Evolutionary conservation across 2,329 filamentous ascomycete genomes (phyloP).

Genomic region (Endothia cerciana): DNA sequence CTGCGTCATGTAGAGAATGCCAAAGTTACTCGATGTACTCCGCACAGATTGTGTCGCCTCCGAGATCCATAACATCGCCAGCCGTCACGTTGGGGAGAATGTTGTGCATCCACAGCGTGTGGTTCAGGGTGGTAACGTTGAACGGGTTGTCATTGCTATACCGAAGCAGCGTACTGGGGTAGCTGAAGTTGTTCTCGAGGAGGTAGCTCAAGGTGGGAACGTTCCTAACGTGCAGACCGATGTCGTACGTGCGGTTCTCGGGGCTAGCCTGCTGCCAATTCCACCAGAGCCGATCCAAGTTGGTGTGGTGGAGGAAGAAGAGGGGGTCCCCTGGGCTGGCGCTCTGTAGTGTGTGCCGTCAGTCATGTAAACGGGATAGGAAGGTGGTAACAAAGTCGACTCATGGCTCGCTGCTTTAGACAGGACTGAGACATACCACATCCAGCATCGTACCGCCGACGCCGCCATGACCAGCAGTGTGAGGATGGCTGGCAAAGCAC

Average conservation of each 20-base stretch:
- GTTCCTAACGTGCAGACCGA: slow-evolving; percentile 29
- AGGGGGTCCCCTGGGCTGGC: slow-evolving; percentile 40
- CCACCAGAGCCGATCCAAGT: slow-evolving; percentile 38
- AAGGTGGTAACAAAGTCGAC: no score
- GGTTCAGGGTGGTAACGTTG: slow-evolving; percentile 13
- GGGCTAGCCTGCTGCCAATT: slow-evolving; percentile 36
- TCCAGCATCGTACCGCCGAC: slow-evolving; percentile 33
- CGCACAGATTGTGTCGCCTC: slow-evolving; percentile 16
- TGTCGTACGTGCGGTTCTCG: slow-evolving; percentile 32
- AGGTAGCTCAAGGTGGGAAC: slow-evolving; percentile 17
- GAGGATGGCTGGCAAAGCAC: slow-evolving; percentile 32
- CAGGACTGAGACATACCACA: slow-evolving; percentile 1
- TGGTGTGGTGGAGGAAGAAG: slow-evolving; percentile 39
- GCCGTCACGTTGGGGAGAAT: slow-evolving; percentile 21
- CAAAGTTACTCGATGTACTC: slow-evolving; percentile 14
- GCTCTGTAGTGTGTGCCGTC: slow-evolving; percentile 17
- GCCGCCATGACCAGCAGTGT: slow-evolving; percentile 33
- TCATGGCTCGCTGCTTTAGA: slow-evolving; percentile 42
- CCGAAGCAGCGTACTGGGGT: not conserved
- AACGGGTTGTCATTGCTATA: not conserved
- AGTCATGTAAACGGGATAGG: no score
- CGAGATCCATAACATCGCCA: slow-evolving; percentile 22
- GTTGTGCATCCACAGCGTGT: slow-evolving; percentile 19
- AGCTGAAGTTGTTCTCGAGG: slow-evolving; percentile 1
- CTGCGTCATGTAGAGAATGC: no score